Conservation (phyloP, 116 monocot species). For the Dioscorea cayenensis region DNA sequence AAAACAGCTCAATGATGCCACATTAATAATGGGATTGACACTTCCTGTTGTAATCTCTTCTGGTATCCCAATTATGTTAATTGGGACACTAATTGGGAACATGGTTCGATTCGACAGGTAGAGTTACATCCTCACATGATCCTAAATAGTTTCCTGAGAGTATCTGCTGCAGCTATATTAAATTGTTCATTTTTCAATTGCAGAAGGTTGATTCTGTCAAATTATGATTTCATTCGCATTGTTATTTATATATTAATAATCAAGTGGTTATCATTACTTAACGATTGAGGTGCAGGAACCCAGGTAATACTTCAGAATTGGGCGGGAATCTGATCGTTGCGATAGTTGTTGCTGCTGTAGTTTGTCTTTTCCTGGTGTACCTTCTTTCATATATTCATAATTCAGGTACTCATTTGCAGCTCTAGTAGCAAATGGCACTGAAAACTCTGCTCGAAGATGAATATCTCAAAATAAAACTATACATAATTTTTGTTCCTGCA, state of each 20-base stretch:
- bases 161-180: too few species aligned
- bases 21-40: conserved; percentile 55
- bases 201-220: neutral
- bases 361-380: conserved; percentile 75
- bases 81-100: conserved; percentile 39
- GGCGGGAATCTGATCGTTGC: conserved; percentile 66
- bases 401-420: conserved; percentile 42
- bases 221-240: neutral
- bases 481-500: too few species aligned
- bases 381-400: conserved; percentile 87
- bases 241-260: neutral
- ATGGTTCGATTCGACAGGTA: conserved; percentile 85
- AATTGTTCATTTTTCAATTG: neutral
- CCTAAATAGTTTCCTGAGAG: neutral
- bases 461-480: too few species aligned
- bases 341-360: conserved; percentile 37
- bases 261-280: neutral
- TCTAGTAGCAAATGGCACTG: neutral
- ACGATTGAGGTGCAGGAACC: conserved; percentile 48
- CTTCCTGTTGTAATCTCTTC: conserved; percentile 57
- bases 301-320: conserved; percentile 71
- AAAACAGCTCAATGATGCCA: conserved; percentile 58
- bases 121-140: neutral
- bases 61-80: conserved; percentile 47
- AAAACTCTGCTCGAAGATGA: neutral